Evolutionary conservation across 768 basidiomycete species (phyloP), one percentile per base, ranked within the genome.

Genomic region (Suillus decipiens): DNA sequence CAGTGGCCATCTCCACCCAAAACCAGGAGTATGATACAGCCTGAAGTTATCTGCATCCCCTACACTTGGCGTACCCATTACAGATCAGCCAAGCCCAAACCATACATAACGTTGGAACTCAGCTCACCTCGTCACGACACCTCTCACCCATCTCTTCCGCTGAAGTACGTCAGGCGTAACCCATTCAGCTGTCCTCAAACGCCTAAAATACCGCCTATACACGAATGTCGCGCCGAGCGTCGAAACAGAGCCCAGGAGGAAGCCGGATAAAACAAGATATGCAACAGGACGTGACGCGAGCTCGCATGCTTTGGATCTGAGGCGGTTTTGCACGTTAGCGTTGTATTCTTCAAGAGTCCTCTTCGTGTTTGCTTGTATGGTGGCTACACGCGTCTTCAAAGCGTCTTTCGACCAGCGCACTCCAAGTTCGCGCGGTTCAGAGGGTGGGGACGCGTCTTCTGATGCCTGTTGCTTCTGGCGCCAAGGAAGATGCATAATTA

Each of bases 21-120:
- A 71, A 0, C 84, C 81, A 0, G 96, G 95, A 0, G 88, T 95
- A 70, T 99, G 96, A 68, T 87, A 97, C 36, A 99, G 57, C 56
- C 77, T 75, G 73, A 96, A 95, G 70, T 93, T 93, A 75, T 98
- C 96, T 14, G 84, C 87, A 69, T 95, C 93, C 3, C 91, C 91
- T 59, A 94, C 93, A 64, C 92, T 93, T 64, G 53, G 42, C 22
- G 55, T 15, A 47, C 15, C 34, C 31, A 19, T 42, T 10, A 33
- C n/a, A 3, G 0, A 42, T 47, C 14, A 48, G 47, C 33, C 36
- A 24, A 64, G n/a, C 51, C 50, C 37, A 48, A 45, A 8, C 39
- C 36, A n/a, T 37, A n/a, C 28, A 55, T 47, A 24, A 24, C 15
- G 15, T 19, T 8, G 15, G 31, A 17, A 31, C n/a, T 12, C 19